A percentile compares a stretch with the other conserved stretches of the same genome.
Conservation (phyloP, 192 early-diverging fungal genomes). For the Chytriomyces confervae region DNA sequence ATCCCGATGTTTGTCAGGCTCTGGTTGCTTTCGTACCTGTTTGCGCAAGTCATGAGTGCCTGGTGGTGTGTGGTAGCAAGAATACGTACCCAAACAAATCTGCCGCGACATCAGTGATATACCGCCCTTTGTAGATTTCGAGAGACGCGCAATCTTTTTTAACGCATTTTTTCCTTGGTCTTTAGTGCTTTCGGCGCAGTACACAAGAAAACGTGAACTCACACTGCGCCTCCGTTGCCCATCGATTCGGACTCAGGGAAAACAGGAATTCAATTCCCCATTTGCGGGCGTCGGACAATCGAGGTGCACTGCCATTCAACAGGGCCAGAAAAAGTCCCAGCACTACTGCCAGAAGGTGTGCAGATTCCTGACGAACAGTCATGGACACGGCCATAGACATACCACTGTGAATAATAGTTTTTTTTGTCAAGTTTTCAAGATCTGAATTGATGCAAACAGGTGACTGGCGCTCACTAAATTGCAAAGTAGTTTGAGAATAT, state of each 20-base stretch:
- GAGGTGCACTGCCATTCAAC: slow-evolving; percentile 52
- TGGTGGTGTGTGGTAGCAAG: too few relatives aligned
- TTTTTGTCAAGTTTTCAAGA: too few relatives aligned
- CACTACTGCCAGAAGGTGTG: slow-evolving; percentile 38
- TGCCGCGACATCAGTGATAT: too few relatives aligned
- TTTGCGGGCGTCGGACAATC: slow-evolving; percentile 27
- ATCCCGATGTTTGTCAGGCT: too few relatives aligned
- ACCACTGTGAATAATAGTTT: slow-evolving; percentile 16
- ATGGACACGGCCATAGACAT: slow-evolving; percentile 45
- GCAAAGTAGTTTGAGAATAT: slow-evolving; percentile 46
- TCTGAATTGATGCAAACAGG: too few relatives aligned
- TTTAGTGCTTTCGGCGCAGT: too few relatives aligned
- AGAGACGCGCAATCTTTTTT: too few relatives aligned
- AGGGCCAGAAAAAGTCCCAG: slow-evolving; percentile 46
- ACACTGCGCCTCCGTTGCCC: slow-evolving; percentile 35
- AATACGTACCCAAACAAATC: too few relatives aligned
- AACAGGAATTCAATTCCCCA: slow-evolving; percentile 35
- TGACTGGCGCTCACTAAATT: slow-evolving; percentile 2
- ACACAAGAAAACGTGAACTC: neutral
- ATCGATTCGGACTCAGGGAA: slow-evolving; percentile 25
- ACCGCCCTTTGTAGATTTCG: too few relatives aligned
- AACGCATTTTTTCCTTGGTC: too few relatives aligned
- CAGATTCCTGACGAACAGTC: slow-evolving; percentile 43
- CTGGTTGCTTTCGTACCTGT: too few relatives aligned
- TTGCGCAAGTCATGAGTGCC: too few relatives aligned